Evolutionary conservation across 2,329 filamentous ascomycete species (phyloP).

Genomic region (Aspergillus sp.): DNA sequence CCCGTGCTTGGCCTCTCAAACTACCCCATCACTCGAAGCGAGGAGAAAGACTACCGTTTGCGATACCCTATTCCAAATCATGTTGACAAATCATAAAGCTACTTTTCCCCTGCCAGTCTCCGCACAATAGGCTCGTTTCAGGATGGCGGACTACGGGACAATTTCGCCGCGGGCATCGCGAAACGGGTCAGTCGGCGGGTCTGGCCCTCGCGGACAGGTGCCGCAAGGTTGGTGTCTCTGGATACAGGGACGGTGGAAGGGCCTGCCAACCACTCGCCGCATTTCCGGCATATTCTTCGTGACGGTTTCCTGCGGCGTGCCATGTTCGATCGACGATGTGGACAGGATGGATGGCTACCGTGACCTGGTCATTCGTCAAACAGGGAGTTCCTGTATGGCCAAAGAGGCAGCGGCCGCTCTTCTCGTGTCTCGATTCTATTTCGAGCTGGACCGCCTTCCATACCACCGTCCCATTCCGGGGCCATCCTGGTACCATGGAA

Average conservation of each 20-base stretch:
- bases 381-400: conserved; percentile 7
- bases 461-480: background rate
- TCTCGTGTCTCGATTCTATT: conserved; percentile 13
- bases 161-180: conserved; percentile 15
- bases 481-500: conserved; percentile 5
- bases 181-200: conserved; percentile 14
- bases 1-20: background rate
- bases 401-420: conserved; percentile 6
- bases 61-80: background rate
- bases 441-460: conserved; percentile 3
- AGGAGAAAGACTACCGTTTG: too few species aligned
- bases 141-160: conserved; percentile 14
- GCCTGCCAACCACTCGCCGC: conserved; percentile 5
- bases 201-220: conserved; percentile 13
- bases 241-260: conserved; percentile 10
- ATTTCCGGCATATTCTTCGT: conserved; percentile 21
- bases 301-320: conserved; percentile 20
- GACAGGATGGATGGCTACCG: conserved; percentile 19
- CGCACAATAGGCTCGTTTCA: conserved; percentile 12
- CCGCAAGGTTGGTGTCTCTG: conserved; percentile 16
- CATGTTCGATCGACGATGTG: conserved; percentile 15
- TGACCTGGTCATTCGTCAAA: conserved; percentile 12
- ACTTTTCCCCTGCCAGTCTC: conserved; percentile 17
- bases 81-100: conserved; percentile 2
- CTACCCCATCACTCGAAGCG: background rate